Conservation (phyloP, 2,329 filamentous ascomycete species). For the Rhexocercosporidium sp. region DNA sequence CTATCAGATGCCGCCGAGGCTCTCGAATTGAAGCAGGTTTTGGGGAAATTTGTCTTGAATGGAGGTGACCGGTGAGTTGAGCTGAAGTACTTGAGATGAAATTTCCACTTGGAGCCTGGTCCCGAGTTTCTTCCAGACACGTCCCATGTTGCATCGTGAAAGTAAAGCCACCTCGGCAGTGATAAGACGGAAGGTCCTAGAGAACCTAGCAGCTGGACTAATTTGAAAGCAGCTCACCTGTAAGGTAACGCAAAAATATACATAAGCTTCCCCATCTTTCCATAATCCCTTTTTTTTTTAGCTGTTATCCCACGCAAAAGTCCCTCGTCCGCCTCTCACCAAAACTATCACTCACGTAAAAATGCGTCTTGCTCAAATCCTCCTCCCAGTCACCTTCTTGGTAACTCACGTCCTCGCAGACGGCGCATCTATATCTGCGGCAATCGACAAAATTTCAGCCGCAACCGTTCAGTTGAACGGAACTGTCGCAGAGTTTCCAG, state of each 20-base stretch:
- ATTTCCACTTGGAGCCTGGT: not conserved
- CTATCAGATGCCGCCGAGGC: conserved; percentile 4
- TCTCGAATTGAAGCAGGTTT: not conserved
- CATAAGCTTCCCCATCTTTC: not conserved
- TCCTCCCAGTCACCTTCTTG: conserved; percentile 24
- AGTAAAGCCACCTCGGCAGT: conserved; percentile 5
- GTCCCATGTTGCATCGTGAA: not conserved
- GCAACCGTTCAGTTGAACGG: conserved; percentile 30
- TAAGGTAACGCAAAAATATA: not conserved
- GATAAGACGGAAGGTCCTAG: not conserved
- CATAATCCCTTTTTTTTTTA: not conserved
- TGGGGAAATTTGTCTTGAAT: not conserved
- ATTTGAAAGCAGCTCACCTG: not conserved
- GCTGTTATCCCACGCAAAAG: not conserved
- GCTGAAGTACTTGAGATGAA: not conserved
- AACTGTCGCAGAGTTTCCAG: conserved; percentile 24
- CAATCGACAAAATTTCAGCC: conserved; percentile 31
- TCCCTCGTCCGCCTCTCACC: not conserved
- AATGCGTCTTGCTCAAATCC: conserved; percentile 30
- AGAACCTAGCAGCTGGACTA: not conserved
- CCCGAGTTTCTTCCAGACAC: not conserved
- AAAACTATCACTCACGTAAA: not conserved
- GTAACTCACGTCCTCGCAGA: conserved; percentile 32
- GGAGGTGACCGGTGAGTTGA: not conserved
- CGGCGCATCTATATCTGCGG: conserved; percentile 32